Conservation (phyloP, 352 stramenopile species). For the Globisporangium radiosum region DNA sequence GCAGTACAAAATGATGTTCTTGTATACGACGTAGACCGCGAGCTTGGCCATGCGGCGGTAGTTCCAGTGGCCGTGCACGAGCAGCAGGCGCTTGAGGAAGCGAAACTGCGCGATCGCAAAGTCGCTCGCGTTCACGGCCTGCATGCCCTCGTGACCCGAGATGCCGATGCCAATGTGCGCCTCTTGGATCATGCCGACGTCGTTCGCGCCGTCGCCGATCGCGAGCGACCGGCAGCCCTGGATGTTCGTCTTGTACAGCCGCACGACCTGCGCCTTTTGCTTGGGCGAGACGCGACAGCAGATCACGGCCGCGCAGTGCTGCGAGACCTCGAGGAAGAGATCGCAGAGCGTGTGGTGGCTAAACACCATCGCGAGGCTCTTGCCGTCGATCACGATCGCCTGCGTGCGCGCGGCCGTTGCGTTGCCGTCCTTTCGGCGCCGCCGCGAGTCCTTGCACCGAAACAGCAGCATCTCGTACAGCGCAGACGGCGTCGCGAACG, state of each 20-base stretch:
- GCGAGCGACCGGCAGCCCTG: constrained; percentile 86
- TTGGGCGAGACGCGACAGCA: constrained; percentile 90
- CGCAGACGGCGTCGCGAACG: constrained; percentile 33
- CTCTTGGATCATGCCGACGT: constrained; percentile 99
- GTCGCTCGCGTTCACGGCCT: constrained; percentile 97
- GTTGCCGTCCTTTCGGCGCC: constrained; percentile 20
- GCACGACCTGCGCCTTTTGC: constrained; percentile 89
- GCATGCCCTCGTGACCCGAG: constrained; percentile 97
- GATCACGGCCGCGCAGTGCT: constrained; percentile 83
- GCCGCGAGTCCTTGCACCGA: constrained; percentile 39
- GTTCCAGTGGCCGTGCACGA: constrained; percentile 98
- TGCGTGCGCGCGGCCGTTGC: constrained; percentile 13
- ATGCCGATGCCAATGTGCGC: constrained; percentile 98
- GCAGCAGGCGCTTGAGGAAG: constrained; percentile 92
- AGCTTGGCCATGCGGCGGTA: constrained; percentile 95
- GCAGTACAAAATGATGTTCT: constrained; percentile 93
- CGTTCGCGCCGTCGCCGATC: constrained; percentile 98
- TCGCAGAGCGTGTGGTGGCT: constrained; percentile 61
- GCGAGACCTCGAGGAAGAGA: constrained; percentile 81
- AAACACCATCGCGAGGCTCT: constrained; percentile 72
- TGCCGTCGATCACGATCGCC: constrained; percentile 72
- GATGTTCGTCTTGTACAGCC: constrained; percentile 82
- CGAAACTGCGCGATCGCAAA: constrained; percentile 99
- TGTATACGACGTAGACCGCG: constrained; percentile 98
- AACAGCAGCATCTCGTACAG: constrained; percentile 58